phyloP scores from a whole-genome alignment of 2,329 filamentous ascomycete species.

The Pestalotiopsis sp. region DNA sequence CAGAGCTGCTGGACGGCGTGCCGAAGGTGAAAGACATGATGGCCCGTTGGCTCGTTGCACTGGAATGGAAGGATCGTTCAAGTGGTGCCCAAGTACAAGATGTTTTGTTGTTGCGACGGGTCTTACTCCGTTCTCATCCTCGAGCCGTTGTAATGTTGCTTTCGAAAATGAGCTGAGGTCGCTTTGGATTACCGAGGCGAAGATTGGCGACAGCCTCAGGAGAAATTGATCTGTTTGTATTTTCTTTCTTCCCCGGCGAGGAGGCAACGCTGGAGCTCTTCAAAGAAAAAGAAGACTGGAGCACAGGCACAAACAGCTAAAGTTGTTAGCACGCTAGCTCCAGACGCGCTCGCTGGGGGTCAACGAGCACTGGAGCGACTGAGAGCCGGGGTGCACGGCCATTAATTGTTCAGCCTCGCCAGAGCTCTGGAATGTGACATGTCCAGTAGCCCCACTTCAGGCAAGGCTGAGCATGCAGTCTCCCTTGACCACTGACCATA shows the following conservation, averaged over 20 bases:
- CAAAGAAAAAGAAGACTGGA: background rate
- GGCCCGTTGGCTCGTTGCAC: conserved; percentile 15
- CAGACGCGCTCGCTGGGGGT: conserved; percentile 4
- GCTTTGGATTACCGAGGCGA: background rate
- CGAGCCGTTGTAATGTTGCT: background rate
- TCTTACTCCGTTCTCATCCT: conserved; percentile 10
- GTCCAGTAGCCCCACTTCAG: background rate
- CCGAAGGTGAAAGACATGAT: conserved; percentile 39
- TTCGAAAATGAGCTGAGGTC: background rate
- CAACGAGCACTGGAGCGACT: background rate
- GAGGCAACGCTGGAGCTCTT: background rate
- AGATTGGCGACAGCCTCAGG: background rate
- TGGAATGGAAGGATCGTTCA: conserved; percentile 14
- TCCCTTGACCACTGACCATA: background rate
- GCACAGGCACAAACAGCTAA: background rate
- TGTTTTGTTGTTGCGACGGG: background rate
- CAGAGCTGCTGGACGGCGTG: conserved; percentile 26
- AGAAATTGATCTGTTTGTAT: background rate
- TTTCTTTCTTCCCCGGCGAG: background rate
- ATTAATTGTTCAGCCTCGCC: background rate
- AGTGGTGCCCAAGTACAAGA: background rate
- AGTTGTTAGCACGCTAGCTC: background rate
- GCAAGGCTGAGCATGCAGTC: background rate
- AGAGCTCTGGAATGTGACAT: background rate
- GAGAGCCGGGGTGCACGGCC: background rate